Conservation (phyloP, 495 filamentous ascomycete species). For the Aspergillus saccharolyticus region DNA sequence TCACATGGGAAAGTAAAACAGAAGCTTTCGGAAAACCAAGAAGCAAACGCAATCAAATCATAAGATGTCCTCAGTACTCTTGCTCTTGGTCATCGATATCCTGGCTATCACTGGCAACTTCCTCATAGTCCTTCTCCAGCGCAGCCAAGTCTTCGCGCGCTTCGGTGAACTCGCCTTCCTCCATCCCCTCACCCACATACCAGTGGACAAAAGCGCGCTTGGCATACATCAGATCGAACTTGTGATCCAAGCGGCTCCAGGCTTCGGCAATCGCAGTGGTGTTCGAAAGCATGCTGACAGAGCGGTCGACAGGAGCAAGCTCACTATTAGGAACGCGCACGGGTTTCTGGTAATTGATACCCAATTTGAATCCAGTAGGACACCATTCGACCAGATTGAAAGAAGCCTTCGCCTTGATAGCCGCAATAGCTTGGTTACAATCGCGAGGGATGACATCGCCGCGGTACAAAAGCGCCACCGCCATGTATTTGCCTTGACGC, state of each 20-base stretch:
- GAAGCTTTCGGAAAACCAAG: constrained; percentile 21
- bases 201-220: constrained; percentile 94
- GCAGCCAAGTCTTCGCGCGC: constrained; percentile 86
- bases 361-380: constrained; percentile 93
- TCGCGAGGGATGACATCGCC: constrained; percentile 85
- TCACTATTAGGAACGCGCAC: constrained; percentile 70
- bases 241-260: constrained; percentile 83
- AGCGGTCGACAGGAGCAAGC: constrained; percentile 78
- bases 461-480: constrained; percentile 82
- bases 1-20: constrained; percentile 23
- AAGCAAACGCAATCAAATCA: constrained; percentile 19
- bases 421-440: constrained; percentile 71
- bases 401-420: constrained; percentile 78
- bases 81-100: constrained; percentile 58
- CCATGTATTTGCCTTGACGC: constrained; percentile 93
- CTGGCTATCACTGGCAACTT: constrained; percentile 71
- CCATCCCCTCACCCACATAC: constrained; percentile 96
- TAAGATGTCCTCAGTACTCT: constrained; percentile 56
- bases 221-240: constrained; percentile 96
- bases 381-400: constrained; percentile 96
- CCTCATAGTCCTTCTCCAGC: constrained; percentile 88
- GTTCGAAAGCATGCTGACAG: constrained; percentile 88
- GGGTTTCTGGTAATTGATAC: constrained; percentile 90
- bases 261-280: constrained; percentile 89
- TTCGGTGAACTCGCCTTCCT: constrained; percentile 91